These are phyloP conservation scores for Dryas integrifolia DNA, from an alignment of 331 rosid genomes.

Conservation along the genomic window DNA sequence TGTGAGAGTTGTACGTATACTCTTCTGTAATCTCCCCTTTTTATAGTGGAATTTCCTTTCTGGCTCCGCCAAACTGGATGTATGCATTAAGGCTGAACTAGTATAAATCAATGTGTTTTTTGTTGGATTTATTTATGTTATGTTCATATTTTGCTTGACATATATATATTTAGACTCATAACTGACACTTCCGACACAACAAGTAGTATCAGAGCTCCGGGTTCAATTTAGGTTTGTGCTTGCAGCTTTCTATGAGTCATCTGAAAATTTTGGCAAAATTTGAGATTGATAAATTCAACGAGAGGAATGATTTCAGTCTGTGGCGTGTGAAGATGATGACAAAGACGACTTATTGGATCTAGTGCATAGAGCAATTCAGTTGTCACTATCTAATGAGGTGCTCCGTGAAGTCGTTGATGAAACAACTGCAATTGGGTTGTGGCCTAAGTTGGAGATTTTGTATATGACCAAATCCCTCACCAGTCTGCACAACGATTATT, in stretches of 20 bases:
- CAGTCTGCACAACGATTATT: not conserved
- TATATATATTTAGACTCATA: too few species aligned
- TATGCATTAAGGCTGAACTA: too few species aligned
- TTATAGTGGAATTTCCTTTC: too few species aligned
- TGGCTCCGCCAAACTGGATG: too few species aligned
- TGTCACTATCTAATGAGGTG: not conserved
- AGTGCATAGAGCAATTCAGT: not conserved
- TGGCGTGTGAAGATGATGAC: not conserved
- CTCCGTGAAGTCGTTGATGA: not conserved
- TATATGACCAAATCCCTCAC: not conserved
- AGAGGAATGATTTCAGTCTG: not conserved
- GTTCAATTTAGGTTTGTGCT: not conserved
- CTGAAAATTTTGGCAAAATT: not conserved
- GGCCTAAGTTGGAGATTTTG: not conserved
- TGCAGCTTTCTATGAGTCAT: not conserved
- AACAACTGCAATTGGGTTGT: not conserved
- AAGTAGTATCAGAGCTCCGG: not conserved
- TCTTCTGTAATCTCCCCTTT: too few species aligned
- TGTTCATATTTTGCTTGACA: too few species aligned
- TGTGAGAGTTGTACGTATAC: too few species aligned
- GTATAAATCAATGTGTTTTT: too few species aligned
- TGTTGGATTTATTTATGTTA: too few species aligned
- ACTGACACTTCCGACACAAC: not conserved
- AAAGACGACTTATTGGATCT: not conserved
- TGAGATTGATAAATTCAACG: not conserved